Evolutionary conservation across 2,329 filamentous ascomycete genomes (phyloP), one percentile per base, ranked within the genome.

Genomic region (Alternaria ventricosa): DNA sequence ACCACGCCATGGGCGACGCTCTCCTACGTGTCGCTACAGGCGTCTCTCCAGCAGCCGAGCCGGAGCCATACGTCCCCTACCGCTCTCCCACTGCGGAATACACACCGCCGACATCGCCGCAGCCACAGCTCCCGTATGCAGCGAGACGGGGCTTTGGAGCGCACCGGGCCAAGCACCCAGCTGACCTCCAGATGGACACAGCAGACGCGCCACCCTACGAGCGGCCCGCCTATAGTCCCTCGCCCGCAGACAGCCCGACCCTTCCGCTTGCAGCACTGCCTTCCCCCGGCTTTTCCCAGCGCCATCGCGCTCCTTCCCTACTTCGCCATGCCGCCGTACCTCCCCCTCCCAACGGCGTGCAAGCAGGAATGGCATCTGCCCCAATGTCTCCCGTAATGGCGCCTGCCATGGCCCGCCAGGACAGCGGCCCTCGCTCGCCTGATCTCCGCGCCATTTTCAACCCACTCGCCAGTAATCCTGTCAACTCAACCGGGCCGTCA

Each of bases 221-320:
- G 28, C 71, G 73, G 58, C 64, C 67, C 23, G 63, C 68, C 25
- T 75, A 77, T 63, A 78, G 74, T 43, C 72, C 76, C 1, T 72
- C 76, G 5, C 71, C 72, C 12, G 70, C 70, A 13, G 70, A 74
- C 23, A 79, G 76, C 63, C 75, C 76, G 28, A 71, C 75, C 13
- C 20, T 53, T 25, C 49, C 49, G 20, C 49, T 53, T 53, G 49
- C 49, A 9, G 49, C 18, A 23, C 70, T 78, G 18, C 71, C 81
- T 27, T 80, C 80, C 54, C 82, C 82, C 41, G 80, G 84, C 60
- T 76, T 81, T 22, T 73, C 78, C 23, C 72, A 80, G 12, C 78
- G 82, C 23, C 80, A 81, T 64, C 76, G 79, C 30, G 80, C 82
- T 1, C 78, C 82, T 18, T 78, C 80, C 12, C 77, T 80, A 28